A percentile compares a stretch with the other conserved stretches of the same genome.
These are phyloP conservation scores for Daldinia decipiens DNA, from an alignment of 495 filamentous ascomycete species.

Conservation along the genomic window DNA sequence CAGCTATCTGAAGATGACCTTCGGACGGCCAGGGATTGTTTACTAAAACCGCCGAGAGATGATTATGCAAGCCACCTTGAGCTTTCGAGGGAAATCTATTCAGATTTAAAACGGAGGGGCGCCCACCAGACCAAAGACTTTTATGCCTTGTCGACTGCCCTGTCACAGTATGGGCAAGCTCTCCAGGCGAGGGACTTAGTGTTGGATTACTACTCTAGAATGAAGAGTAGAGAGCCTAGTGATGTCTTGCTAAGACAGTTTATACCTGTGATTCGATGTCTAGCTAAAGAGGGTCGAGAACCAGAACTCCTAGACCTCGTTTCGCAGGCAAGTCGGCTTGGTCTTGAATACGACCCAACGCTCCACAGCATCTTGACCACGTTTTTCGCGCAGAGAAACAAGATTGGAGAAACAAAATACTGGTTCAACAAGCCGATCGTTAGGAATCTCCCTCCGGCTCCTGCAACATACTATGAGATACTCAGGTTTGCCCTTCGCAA, in stretches of 20 bases:
- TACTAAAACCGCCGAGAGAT: slow-evolving; percentile 54
- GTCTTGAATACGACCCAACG: slow-evolving; percentile 47
- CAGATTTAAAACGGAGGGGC: slow-evolving; percentile 57
- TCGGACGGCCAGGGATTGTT: slow-evolving; percentile 53
- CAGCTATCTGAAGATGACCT: slow-evolving; percentile 63
- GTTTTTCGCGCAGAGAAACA: slow-evolving; percentile 62
- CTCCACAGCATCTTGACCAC: slow-evolving; percentile 62
- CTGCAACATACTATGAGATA: slow-evolving; percentile 60
- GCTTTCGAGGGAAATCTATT: slow-evolving; percentile 66
- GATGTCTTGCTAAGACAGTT: slow-evolving; percentile 54
- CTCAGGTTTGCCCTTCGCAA: slow-evolving; percentile 62
- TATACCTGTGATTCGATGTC: slow-evolving; percentile 70
- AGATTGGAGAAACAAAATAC: slow-evolving; percentile 63
- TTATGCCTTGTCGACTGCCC: slow-evolving; percentile 61
- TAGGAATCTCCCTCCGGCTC: slow-evolving; percentile 51
- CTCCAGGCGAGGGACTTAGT: slow-evolving; percentile 66
- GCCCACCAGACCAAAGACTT: slow-evolving; percentile 51
- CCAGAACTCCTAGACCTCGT: slow-evolving; percentile 60
- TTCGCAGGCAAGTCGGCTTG: slow-evolving; percentile 46
- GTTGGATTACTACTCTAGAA: slow-evolving; percentile 51
- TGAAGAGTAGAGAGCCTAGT: slow-evolving; percentile 41
- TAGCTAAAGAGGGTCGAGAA: slow-evolving; percentile 70
- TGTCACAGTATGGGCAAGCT: slow-evolving; percentile 68
- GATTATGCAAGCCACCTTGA: slow-evolving; percentile 56
- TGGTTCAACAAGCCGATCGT: slow-evolving; percentile 73